A percentile compares a stretch with the other conserved stretches of the same genome.
Evolutionary conservation across 2,329 filamentous ascomycete genomes (phyloP).

Genomic region (Pyricularia pennisetigena): DNA sequence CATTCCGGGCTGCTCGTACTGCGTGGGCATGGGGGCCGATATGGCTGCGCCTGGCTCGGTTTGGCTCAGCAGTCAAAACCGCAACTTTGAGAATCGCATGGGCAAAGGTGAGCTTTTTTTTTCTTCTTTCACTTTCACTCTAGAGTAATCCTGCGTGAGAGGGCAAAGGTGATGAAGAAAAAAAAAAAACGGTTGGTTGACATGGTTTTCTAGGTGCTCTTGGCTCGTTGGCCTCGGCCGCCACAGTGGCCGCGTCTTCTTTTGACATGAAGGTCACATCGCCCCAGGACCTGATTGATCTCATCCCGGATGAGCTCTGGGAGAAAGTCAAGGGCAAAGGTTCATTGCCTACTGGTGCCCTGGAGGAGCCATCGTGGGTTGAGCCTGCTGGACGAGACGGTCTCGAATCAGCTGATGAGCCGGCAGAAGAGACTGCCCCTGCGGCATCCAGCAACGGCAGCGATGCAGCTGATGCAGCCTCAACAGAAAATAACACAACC

Average conservation of each 20-base stretch:
- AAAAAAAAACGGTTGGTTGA: not conserved
- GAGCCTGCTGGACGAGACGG: conserved; percentile 7
- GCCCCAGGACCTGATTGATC: conserved; percentile 21
- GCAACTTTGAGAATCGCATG: conserved; percentile 31
- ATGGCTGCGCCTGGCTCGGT: conserved; percentile 27
- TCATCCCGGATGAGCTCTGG: conserved; percentile 12
- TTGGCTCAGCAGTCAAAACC: conserved; percentile 34
- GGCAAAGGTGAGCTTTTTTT: not conserved
- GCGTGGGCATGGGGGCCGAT: conserved; percentile 31
- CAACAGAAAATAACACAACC: not conserved
- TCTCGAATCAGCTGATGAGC: not conserved
- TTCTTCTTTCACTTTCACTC: not conserved
- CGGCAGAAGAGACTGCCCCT: not conserved
- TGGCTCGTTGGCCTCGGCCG: conserved; percentile 32
- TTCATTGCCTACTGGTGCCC: conserved; percentile 7
- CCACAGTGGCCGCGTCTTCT: conserved; percentile 33
- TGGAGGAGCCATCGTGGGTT: conserved; percentile 8
- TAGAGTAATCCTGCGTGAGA: not conserved
- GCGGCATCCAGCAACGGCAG: not conserved
- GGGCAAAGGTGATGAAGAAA: not conserved
- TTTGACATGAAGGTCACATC: conserved; percentile 32
- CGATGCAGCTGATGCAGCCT: not conserved
- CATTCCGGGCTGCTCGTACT: conserved; percentile 32
- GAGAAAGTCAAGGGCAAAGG: conserved; percentile 12
- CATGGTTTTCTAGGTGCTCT: conserved; percentile 16